These are phyloP conservation scores for Cladosporium sp. DNA, from an alignment of 2,329 filamentous ascomycete genomes.

Conservation along the genomic window DNA sequence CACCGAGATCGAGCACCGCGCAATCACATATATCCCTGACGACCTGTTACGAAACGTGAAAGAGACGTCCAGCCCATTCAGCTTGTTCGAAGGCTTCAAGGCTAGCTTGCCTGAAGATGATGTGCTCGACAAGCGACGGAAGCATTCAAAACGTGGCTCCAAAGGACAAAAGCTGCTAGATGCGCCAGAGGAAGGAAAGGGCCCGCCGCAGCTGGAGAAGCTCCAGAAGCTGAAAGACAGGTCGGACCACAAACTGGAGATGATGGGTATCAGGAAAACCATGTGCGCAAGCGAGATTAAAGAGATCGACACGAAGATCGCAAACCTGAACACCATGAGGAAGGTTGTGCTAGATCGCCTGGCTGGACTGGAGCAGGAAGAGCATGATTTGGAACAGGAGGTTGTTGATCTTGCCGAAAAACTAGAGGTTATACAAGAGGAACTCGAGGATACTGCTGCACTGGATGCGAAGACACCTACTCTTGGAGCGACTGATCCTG, in stretches of 20 bases:
- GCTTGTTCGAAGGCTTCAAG: constrained; percentile 93
- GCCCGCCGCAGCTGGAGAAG: constrained; percentile 62
- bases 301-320: constrained; percentile 95
- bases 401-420: constrained; percentile 56
- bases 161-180: constrained; percentile 69
- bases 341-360: constrained; percentile 84
- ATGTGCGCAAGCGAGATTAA: constrained; percentile 96
- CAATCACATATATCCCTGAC: constrained; percentile 80
- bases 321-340: constrained; percentile 87
- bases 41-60: constrained; percentile 86
- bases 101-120: constrained; percentile 71
- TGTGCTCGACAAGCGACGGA: constrained; percentile 50
- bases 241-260: constrained; percentile 79
- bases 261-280: constrained; percentile 88
- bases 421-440: constrained; percentile 58
- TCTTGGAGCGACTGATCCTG: constrained; percentile 16
- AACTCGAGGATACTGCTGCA: constrained; percentile 46
- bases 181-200: constrained; percentile 53
- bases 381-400: constrained; percentile 83
- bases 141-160: constrained; percentile 61
- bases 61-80: constrained; percentile 78
- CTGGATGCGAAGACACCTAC: constrained; percentile 36
- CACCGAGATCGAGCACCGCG: constrained; percentile 88
- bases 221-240: constrained; percentile 73
- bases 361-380: constrained; percentile 81